phyloP scores from a whole-genome alignment of 805 yeast genomes.

The Pichia nakasei region DNA sequence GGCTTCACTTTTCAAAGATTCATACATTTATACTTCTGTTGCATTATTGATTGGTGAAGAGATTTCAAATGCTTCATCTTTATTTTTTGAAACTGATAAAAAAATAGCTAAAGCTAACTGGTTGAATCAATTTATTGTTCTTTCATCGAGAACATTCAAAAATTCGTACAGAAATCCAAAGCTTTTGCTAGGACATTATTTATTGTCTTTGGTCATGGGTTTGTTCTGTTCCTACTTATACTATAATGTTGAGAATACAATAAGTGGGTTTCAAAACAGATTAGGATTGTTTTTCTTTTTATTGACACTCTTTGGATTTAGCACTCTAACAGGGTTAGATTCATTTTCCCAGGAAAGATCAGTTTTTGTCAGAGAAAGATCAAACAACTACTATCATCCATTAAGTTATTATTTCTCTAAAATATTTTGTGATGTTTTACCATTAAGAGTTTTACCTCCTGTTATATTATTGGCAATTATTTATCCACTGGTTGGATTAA shows the following conservation, averaged over 20 bases:
- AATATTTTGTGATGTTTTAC: conserved; percentile 84
- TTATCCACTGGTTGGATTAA: conserved; percentile 86
- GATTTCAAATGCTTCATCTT: conserved; percentile 4
- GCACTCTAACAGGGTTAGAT: conserved; percentile 85
- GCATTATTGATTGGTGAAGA: conserved; percentile 29
- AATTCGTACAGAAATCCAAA: conserved; percentile 89
- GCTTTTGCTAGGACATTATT: conserved; percentile 76
- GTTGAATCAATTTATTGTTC: conserved; percentile 55
- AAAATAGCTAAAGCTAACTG: conserved; percentile 46
- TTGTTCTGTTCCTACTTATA: conserved; percentile 79
- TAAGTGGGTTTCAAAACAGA: conserved; percentile 94
- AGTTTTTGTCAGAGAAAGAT: conserved; percentile 85
- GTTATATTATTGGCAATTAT: conserved; percentile 66
- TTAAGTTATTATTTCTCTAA: conserved; percentile 78
- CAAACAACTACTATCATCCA: conserved; percentile 90
- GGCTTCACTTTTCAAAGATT: conserved; percentile 20
- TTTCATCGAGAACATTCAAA: conserved; percentile 82
- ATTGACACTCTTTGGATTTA: conserved; percentile 87
- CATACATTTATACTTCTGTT: conserved; percentile 34
- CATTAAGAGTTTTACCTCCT: conserved; percentile 90
- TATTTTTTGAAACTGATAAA: conserved; percentile 24
- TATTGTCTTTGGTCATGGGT: conserved; percentile 69
- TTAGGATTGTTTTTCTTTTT: conserved; percentile 88
- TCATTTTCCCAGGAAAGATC: conserved; percentile 83
- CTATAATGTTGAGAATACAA: conserved; percentile 76